phyloP scores from a whole-genome alignment of 2,329 filamentous ascomycete genomes.

The Sporothrix inflata region DNA sequence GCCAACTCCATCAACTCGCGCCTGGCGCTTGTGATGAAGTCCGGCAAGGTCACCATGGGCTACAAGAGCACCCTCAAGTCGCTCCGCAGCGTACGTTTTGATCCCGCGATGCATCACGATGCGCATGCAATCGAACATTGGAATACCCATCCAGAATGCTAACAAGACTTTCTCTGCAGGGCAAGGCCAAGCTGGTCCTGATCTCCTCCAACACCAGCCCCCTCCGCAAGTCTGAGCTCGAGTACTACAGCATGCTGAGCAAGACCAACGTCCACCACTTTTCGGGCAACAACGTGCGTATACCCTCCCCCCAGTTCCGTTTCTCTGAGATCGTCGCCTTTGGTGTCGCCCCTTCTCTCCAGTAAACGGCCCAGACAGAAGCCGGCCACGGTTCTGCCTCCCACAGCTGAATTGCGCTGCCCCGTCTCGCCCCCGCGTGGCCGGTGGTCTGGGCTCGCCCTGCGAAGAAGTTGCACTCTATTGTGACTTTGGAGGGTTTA shows the following conservation, averaged over 20 bases:
- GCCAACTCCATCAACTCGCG: conserved; percentile 57
- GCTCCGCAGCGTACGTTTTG: conserved; percentile 33
- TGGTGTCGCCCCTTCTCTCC: conserved; percentile 31
- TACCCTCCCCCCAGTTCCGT: not conserved
- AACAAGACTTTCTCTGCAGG: conserved; percentile 42
- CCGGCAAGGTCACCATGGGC: conserved; percentile 80
- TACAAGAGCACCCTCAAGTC: conserved; percentile 70
- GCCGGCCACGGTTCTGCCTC: not conserved
- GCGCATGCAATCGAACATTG: not conserved
- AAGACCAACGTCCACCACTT: conserved; percentile 99
- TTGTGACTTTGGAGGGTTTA: conserved; percentile 82
- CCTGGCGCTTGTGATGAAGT: conserved; percentile 66
- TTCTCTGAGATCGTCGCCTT: not conserved
- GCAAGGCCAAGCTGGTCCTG: conserved; percentile 97
- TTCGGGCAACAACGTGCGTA: conserved; percentile 96
- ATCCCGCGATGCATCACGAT: not conserved
- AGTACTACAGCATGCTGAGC: conserved; percentile 91
- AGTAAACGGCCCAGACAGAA: conserved; percentile 32
- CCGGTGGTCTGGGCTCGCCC: conserved; percentile 60
- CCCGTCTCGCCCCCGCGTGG: conserved; percentile 2
- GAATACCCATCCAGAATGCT: not conserved
- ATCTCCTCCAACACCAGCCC: conserved; percentile 94
- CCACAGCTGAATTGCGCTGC: not conserved
- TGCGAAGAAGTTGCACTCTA: conserved; percentile 80
- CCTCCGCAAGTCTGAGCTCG: conserved; percentile 95